Percentiles rank a stretch among this genome's conserved stretches.
Evolutionary conservation across 495 filamentous ascomycete species (phyloP).

Genomic region (Hypomontagnella submonticulosa): DNA sequence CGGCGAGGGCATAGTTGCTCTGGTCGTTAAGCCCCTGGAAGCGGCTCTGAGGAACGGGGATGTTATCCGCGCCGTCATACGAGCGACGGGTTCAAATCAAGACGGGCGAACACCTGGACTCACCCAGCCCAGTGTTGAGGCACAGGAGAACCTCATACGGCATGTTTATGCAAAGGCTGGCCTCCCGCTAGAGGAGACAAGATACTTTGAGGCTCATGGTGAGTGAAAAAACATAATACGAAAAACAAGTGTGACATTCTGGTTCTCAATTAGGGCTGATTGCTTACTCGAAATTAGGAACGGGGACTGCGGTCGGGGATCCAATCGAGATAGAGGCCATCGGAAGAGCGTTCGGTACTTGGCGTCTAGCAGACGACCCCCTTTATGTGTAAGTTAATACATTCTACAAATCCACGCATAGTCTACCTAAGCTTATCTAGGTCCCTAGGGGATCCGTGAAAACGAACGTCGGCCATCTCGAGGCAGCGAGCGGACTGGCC

Average conservation of each 20-base stretch:
- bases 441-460: conserved; percentile 58
- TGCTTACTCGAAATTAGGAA: conserved; percentile 41
- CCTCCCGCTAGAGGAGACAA: conserved; percentile 53
- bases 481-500: conserved; percentile 59
- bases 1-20: conserved; percentile 65
- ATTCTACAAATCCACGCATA: not conserved
- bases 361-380: not conserved
- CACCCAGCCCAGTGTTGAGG: conserved; percentile 57
- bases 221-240: not conserved
- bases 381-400: conserved; percentile 8
- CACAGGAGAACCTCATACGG: conserved; percentile 61
- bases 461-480: conserved; percentile 63
- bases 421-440: not conserved
- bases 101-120: conserved; percentile 61
- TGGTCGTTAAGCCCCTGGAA: conserved; percentile 63
- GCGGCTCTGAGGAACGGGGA: conserved; percentile 57
- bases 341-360: conserved; percentile 5
- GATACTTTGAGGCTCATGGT: conserved; percentile 57
- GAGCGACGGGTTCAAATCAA: conserved; percentile 59
- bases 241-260: not conserved
- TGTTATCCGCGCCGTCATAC: conserved; percentile 66
- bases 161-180: conserved; percentile 56
- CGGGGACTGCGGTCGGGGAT: conserved; percentile 62
- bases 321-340: conserved; percentile 52
- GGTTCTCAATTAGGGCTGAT: too few relatives aligned